Evolutionary conservation across 176 grass and related monocot species (phyloP), one percentile per base, ranked within the genome.

Genomic region (Musa schizocarpa): DNA sequence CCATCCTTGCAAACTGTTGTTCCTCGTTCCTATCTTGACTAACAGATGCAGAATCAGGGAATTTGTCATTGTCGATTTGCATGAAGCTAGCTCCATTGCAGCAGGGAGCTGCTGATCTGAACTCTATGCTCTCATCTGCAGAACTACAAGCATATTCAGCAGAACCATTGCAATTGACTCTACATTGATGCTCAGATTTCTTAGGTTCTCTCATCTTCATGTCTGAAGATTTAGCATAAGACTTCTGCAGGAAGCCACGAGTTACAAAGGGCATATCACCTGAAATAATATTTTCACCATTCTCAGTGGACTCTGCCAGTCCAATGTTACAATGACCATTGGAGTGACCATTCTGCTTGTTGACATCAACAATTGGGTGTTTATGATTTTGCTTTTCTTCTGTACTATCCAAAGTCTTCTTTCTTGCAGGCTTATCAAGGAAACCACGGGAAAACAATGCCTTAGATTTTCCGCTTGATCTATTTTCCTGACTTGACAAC

Each of bases 371-470:
- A 80, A 73, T 43, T 63, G 26, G 75, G 24, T 74, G 61, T 4
- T 25, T 22, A 12, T 53, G 59, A 74, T 82, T 77, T 54, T 72
- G 79, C 68, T 21, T 59, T 74, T 27, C 71, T 71, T 83, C 77
- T 79, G 76, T 78, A 54, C 22, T 17, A 66, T 64, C 82, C 14
- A 75, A 71, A 74, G 86, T 66, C 63, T 87, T 94, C 56, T 82
- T 69, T 69, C 65, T 82, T 53, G 83, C 78, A 23, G 81, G 78
- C 17, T 81, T 87, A 65, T 99, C 76, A 54, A 91, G 72, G 52
- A 91, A 86, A 85, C 95, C 88, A 64, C 52, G 74, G 69, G 86
- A 78, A 78, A 88, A 82, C 55, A 80, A 49, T 83, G 81, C 73
- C 48, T 82, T 87, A 78, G 84, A 52, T 89, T 82, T 87, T 49